Evolutionary conservation across 1,284 basidiomycete genomes (phyloP), one percentile per base, ranked within the genome.

Genomic region (Inonotus obliquus): DNA sequence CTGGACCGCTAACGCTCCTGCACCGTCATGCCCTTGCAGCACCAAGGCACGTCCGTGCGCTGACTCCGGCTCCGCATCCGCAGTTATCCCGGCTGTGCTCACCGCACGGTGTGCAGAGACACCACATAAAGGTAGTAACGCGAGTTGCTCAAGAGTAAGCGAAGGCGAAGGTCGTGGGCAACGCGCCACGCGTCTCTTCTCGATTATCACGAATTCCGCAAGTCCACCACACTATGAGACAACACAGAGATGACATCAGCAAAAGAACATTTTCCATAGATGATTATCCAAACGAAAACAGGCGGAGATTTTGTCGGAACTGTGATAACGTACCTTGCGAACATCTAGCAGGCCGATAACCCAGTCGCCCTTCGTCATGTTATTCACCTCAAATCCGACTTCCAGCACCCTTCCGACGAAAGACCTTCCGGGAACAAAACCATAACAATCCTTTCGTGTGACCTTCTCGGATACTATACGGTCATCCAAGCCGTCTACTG

Each of bases 321-420:
- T 32, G 23, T 41, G 41, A 54, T 52, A 44, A 71, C 82, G 67
- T 64, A 92, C 92, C 85, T 92, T 92, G 65, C 81, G 79, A 17
- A 90, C 77, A 68, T 93, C 89, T 68, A 88, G 69, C 60, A 94
- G 68, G 10, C 92, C 93, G 62, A 91, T 77, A 10, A 94, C 88
- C 84, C 92, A 91, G 68, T 96, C 93, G 7, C 91, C 91, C 66
- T 85, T 83, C 69, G 79, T 79, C 21, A 85, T 79, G 29, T 78
- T 74, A 53, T 79, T 80, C 17, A 94, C 91, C 59, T 92, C 89
- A 79, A 84, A 88, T 1, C 93, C 93, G 63, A 83, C 85, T 67
- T 91, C 89, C 52, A 94, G 70, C 37, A 87, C 86, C 45, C 91
- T 77, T 2, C 93, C 93, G 9, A 92, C 87, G 70, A 95, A 89